phyloP scores from a whole-genome alignment of 495 filamentous ascomycete species.

The Bryoglossum gracile region DNA sequence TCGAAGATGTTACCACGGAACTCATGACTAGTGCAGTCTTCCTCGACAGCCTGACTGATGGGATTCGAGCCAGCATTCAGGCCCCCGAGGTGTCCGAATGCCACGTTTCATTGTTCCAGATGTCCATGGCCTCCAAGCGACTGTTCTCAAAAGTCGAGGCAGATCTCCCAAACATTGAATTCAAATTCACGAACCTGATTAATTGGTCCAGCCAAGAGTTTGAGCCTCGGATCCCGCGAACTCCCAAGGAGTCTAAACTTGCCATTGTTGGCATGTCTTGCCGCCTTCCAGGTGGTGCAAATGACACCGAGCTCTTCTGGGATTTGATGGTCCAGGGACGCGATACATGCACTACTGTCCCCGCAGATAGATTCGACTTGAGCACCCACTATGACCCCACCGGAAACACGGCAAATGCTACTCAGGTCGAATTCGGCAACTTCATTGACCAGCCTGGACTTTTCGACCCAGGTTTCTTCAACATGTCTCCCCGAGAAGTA shows the following conservation, averaged over 20 bases:
- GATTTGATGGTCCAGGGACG: conserved; percentile 33
- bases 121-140: neutral
- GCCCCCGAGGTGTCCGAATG: neutral
- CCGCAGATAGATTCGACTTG: conserved; percentile 38
- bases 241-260: conserved; percentile 23
- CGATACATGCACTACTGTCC: conserved; percentile 34
- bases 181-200: neutral
- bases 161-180: neutral
- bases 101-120: neutral
- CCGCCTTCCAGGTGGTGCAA: conserved; percentile 35
- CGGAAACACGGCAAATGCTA: conserved; percentile 21
- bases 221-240: neutral
- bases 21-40: neutral
- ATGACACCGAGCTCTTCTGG: conserved; percentile 38
- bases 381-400: conserved; percentile 36
- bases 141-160: neutral
- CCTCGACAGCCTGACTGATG: neutral
- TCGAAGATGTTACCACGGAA: neutral
- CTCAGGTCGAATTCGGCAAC: conserved; percentile 38
- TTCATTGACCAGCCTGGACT: conserved; percentile 45
- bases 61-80: neutral
- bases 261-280: conserved; percentile 40
- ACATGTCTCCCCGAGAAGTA: conserved; percentile 41
- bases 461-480: conserved; percentile 58
- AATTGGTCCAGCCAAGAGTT: conserved; percentile 11